Percentiles rank a stretch among this genome's conserved stretches.
phyloP scores from a whole-genome alignment of 257 asterid species.

The Forsythia viridissima region DNA sequence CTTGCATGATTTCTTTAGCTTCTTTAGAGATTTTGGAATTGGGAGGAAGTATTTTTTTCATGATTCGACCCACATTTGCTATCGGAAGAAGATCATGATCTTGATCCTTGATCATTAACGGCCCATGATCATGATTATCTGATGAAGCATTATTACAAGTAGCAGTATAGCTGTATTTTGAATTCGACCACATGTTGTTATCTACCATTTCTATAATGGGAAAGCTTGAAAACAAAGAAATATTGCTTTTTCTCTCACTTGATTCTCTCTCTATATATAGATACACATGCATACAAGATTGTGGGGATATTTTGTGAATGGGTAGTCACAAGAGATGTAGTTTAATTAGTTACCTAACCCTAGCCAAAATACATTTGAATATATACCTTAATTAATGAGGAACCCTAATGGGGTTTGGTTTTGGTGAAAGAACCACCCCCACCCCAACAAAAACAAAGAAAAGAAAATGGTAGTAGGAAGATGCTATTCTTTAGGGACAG shows the following conservation, averaged over 20 bases:
- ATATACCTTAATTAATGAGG: too few relatives aligned
- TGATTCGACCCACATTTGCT: conserved; percentile 56
- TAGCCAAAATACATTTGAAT: background rate
- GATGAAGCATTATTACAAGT: background rate
- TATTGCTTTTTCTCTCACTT: background rate
- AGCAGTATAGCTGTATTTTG: background rate
- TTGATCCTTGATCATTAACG: conserved; percentile 32
- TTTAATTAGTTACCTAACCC: background rate
- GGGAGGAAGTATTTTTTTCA: conserved; percentile 61
- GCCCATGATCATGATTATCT: background rate
- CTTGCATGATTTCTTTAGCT: conserved; percentile 61
- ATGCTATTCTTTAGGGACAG: too few relatives aligned
- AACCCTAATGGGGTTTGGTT: background rate
- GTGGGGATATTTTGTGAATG: background rate
- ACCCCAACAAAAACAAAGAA: too few relatives aligned
- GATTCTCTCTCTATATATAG: background rate
- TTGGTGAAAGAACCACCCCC: background rate
- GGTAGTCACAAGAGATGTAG: background rate
- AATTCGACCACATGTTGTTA: background rate
- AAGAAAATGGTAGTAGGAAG: too few relatives aligned
- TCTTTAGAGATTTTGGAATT: conserved; percentile 60
- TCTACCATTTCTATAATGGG: background rate
- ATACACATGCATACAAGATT: background rate
- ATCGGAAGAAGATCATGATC: conserved; percentile 58
- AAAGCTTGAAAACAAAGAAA: background rate